Conservation (phyloP, 139 green algal species). For the Chloropicon primus region DNA sequence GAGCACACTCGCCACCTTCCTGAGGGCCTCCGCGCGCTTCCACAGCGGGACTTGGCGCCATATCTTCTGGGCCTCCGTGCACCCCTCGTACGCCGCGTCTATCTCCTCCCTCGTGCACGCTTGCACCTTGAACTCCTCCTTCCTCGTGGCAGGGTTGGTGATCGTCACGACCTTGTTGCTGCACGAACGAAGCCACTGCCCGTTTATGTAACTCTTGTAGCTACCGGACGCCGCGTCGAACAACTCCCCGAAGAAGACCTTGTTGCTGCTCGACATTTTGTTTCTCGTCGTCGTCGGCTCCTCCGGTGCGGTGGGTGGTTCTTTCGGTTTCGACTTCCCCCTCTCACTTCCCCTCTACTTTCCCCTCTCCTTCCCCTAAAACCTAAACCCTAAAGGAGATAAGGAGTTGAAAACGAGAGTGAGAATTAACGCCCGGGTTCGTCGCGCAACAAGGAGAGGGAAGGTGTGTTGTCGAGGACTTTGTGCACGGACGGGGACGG, state of each 20-base stretch:
- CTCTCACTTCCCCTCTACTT: no score
- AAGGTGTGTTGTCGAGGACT: no score
- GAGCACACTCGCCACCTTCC: slow-evolving; percentile 52
- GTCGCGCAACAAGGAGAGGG: no score
- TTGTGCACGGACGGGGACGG: no score
- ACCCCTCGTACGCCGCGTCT: slow-evolving; percentile 54
- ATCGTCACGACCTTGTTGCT: slow-evolving; percentile 54
- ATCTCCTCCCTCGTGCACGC: slow-evolving; percentile 83
- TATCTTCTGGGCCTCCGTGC: slow-evolving; percentile 61
- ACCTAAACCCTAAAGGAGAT: no score
- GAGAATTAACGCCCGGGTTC: no score
- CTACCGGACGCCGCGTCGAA: not conserved
- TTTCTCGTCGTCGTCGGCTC: no score
- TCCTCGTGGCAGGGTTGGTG: slow-evolving; percentile 55
- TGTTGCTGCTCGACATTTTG: no score
- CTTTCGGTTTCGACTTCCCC: no score
- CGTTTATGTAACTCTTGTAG: slow-evolving; percentile 61
- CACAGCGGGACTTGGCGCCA: slow-evolving; percentile 74
- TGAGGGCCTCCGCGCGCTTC: slow-evolving; percentile 68
- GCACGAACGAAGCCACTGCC: slow-evolving; percentile 59
- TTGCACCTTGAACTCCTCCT: slow-evolving; percentile 56
- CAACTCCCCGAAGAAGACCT: not conserved
- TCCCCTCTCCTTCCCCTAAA: no score
- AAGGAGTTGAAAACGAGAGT: no score
- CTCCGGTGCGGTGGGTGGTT: no score